Evolutionary conservation across 148 eudicot species (phyloP), one percentile per base, ranked within the genome.

Genomic region (Chenopodium suecicum): DNA sequence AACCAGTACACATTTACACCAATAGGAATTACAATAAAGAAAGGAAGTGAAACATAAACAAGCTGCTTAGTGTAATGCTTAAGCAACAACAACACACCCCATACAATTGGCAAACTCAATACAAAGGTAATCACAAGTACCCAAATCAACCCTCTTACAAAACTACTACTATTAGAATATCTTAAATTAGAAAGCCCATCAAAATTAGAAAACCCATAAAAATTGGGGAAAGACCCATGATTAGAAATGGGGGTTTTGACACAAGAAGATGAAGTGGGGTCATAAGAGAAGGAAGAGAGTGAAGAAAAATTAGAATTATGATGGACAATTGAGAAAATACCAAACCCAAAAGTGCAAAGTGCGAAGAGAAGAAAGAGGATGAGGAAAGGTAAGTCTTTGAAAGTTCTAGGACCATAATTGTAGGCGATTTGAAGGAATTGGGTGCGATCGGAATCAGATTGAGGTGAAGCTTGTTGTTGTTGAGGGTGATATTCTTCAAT

Each of bases 1-100:
- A 94, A 94, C 98, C 98, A 94, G 62, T 92, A 96, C n/a, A 94
- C 90, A 79, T 96, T 89, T 13, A 94, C 44, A 79, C 79, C 87
- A 80, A 92, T 75, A 0, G 95, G 98, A 14, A 96, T 89, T 7
- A 90, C 75, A 62, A 94, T 76, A 74, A 91, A 89, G 76, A 93
- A 88, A 64, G 98, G 98, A 37, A 93, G 86, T 19, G 92, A 89
- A 1, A 74, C 85, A 84, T 94, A 94, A 46, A 94, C 98, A 60
- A 96, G 80, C 85, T 94, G 98, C 84, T 92, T 96, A 64, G 98
- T 82, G 71, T 87, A 96, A 82, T 85, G 92, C 80, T 92, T 96
- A 67, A 96, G 94, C 86, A 91, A 87, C 81, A 91, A 83, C 82
- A 96, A 90, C 31, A 92, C 82, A 34, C 80, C 88, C 47, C 92